Percentiles rank a stretch among this genome's conserved stretches.
These are phyloP conservation scores for Elsinoe fawcettii DNA, from an alignment of 2,329 filamentous ascomycete genomes.

Conservation along the genomic window DNA sequence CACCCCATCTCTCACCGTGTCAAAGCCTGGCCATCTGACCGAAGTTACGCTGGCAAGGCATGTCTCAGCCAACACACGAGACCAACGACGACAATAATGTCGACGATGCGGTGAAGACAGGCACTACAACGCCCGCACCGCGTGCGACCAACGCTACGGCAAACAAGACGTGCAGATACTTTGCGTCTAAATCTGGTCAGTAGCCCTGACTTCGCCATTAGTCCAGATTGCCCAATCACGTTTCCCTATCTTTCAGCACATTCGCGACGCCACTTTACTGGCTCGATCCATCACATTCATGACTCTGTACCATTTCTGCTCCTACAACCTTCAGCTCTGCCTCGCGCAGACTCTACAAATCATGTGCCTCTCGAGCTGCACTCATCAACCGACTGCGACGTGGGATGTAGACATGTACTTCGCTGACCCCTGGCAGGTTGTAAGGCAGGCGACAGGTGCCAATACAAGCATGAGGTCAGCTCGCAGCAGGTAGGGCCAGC, in stretches of 20 bases:
- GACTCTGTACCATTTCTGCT: constrained; percentile 3
- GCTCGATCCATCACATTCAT: constrained; percentile 11
- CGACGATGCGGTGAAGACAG: constrained; percentile 1
- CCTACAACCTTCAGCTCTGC: background rate
- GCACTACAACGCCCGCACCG: background rate
- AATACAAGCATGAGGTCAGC: constrained; percentile 41
- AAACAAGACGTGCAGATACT: constrained; percentile 33
- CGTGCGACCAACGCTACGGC: constrained; percentile 13
- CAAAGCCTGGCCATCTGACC: background rate
- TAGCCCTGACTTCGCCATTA: constrained; percentile 13
- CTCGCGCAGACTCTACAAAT: background rate
- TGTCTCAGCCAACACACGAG: constrained; percentile 9
- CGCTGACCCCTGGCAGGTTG: constrained; percentile 36
- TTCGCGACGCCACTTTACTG: background rate
- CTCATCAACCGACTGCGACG: background rate
- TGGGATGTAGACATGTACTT: background rate
- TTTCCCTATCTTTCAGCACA: background rate
- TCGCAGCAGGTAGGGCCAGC: background rate
- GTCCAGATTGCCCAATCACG: constrained; percentile 3
- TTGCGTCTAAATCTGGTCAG: constrained; percentile 34
- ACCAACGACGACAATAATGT: background rate
- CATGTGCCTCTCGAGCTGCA: background rate
- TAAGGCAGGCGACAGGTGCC: constrained; percentile 45
- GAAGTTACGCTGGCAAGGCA: background rate
- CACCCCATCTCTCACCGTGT: background rate